Evolutionary conservation across 805 yeast genomes (phyloP).

Genomic region (Kodamaea leandrae): DNA sequence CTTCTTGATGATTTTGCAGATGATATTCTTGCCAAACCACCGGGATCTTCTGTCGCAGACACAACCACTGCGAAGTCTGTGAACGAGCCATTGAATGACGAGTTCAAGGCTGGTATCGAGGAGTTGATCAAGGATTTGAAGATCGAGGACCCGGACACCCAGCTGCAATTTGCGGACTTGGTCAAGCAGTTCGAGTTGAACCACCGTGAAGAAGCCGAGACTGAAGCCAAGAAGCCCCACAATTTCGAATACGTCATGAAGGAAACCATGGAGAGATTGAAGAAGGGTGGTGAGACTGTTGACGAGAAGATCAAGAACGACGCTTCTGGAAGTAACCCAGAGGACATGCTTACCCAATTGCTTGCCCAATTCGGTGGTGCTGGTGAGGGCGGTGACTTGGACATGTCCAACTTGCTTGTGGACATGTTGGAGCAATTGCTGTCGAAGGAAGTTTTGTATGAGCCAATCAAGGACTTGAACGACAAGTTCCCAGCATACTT

Average conservation of each 20-base stretch:
- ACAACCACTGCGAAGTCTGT: constrained; percentile 11
- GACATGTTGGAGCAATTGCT: constrained; percentile 81
- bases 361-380: constrained; percentile 44
- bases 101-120: constrained; percentile 32
- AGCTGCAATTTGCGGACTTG: constrained; percentile 48
- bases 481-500: constrained; percentile 73
- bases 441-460: constrained; percentile 81
- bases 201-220: constrained; percentile 29
- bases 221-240: constrained; percentile 29
- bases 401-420: constrained; percentile 59
- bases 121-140: constrained; percentile 48
- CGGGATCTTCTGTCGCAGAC: constrained; percentile 42
- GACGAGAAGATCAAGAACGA: constrained; percentile 57
- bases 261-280: constrained; percentile 75
- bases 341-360: constrained; percentile 63
- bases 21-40: constrained; percentile 61
- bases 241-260: constrained; percentile 73
- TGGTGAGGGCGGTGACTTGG: constrained; percentile 46
- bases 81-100: constrained; percentile 28
- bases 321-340: constrained; percentile 35
- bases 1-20: constrained; percentile 82
- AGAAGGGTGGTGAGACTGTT: constrained; percentile 68
- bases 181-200: constrained; percentile 41
- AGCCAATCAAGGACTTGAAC: constrained; percentile 80
- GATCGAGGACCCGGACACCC: constrained; percentile 52